Evolutionary conservation across 2,329 filamentous ascomycete genomes (phyloP).

Genomic region (Plectosphaerella plurivora): DNA sequence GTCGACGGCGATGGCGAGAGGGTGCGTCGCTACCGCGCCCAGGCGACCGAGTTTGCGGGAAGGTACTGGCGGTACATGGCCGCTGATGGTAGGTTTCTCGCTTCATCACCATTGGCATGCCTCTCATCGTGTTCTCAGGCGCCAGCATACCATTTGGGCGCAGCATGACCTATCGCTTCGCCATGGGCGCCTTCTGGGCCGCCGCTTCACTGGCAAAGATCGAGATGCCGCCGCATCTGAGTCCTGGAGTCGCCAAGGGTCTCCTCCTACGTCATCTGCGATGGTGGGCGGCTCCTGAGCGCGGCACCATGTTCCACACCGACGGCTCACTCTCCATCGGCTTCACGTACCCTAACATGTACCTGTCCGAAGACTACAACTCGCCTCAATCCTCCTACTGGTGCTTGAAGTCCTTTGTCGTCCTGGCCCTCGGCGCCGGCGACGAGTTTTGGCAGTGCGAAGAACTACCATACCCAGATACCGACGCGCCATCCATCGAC

Average conservation of each 20-base stretch:
- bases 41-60: conserved; percentile 29
- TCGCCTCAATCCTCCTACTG: conserved; percentile 45
- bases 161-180: conserved; percentile 40
- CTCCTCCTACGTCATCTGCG: conserved; percentile 68
- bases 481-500: background rate
- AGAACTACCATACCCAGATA: conserved; percentile 27
- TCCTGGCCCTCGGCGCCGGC: conserved; percentile 21
- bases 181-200: conserved; percentile 37
- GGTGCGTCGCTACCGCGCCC: conserved; percentile 24
- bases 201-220: conserved; percentile 31
- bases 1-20: conserved; percentile 29
- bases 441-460: conserved; percentile 35
- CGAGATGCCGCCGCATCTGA: conserved; percentile 53
- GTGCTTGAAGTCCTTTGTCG: conserved; percentile 39
- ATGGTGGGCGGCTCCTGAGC: conserved; percentile 70
- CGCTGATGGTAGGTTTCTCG: conserved; percentile 37
- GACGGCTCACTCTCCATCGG: conserved; percentile 59
- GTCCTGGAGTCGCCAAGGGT: conserved; percentile 75
- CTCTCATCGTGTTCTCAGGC: conserved; percentile 43
- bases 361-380: conserved; percentile 45
- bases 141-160: conserved; percentile 40
- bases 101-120: conserved; percentile 38
- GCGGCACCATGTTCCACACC: conserved; percentile 63
- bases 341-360: conserved; percentile 31
- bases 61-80: conserved; percentile 39